Percentiles rank a stretch among this genome's conserved stretches.
phyloP scores from a whole-genome alignment of 129 eudicot genomes.

The Apium graveolens region DNA sequence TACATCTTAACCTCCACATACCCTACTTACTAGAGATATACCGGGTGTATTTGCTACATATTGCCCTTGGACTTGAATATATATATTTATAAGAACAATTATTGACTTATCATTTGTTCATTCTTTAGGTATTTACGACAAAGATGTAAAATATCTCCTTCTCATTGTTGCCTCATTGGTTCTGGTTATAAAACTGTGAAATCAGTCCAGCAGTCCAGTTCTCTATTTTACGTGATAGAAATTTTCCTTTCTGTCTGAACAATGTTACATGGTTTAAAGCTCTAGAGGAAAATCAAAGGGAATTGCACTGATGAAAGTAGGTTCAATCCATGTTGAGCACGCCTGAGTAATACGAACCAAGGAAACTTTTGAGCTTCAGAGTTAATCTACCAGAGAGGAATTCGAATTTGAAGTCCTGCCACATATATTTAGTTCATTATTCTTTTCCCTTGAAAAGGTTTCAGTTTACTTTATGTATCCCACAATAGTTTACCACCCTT shows the following conservation, averaged over 20 bases:
- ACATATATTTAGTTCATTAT: slow-evolving; percentile 10
- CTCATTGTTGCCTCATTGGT: slow-evolving; percentile 14
- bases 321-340: background rate
- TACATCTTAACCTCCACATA: background rate
- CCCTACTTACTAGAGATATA: background rate
- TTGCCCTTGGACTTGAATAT: background rate
- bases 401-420: slow-evolving; percentile 1
- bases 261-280: background rate
- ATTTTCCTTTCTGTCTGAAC: background rate
- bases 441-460: background rate
- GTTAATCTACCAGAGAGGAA: slow-evolving; percentile 1
- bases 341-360: background rate
- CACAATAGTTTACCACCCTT: background rate
- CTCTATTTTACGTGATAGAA: background rate
- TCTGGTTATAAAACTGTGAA: slow-evolving; percentile 12
- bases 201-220: slow-evolving; percentile 4
- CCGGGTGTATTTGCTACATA: background rate
- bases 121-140: slow-evolving; percentile 16
- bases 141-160: slow-evolving; percentile 7
- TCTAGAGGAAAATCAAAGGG: background rate
- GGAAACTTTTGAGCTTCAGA: background rate
- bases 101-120: background rate
- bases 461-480: background rate
- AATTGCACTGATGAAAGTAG: slow-evolving; percentile 1
- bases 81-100: background rate